Conservation (phyloP, 345 rosid species). For the Isatis tinctoria region DNA sequence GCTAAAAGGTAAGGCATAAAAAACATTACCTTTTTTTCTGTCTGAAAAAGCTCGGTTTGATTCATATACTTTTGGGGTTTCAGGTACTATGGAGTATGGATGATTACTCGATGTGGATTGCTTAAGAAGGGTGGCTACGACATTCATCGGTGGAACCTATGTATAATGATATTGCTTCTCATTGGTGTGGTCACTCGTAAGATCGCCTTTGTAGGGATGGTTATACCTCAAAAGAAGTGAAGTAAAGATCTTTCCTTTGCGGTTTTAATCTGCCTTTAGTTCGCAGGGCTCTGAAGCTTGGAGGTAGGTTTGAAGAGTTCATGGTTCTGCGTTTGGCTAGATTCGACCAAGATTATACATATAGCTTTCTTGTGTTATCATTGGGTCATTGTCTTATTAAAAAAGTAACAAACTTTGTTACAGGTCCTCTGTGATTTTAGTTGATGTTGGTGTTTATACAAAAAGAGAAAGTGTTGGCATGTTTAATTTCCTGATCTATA, state of each 20-base stretch:
- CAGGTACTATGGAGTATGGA: constrained; percentile 91
- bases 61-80: not conserved
- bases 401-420: not conserved
- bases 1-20: constrained; percentile 56
- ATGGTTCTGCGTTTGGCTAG: not conserved
- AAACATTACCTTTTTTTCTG: not conserved
- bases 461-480: not conserved
- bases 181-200: constrained; percentile 49
- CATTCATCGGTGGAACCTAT: constrained; percentile 53
- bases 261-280: not conserved
- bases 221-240: constrained; percentile 70
- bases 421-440: constrained; percentile 2
- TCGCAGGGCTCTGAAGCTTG: not conserved
- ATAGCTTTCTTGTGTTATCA: not conserved
- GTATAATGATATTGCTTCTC: constrained; percentile 52
- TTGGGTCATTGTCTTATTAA: not conserved
- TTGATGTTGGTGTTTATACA: not conserved
- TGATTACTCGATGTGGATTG: constrained; percentile 74
- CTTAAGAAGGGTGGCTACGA: constrained; percentile 54
- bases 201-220: constrained; percentile 57
- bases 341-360: not conserved
- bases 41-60: not conserved
- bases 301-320: not conserved
- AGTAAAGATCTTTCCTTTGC: not conserved
- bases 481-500: not conserved